phyloP scores from a whole-genome alignment of 2,329 filamentous ascomycete species.

The Botryosphaeria dothidea region DNA sequence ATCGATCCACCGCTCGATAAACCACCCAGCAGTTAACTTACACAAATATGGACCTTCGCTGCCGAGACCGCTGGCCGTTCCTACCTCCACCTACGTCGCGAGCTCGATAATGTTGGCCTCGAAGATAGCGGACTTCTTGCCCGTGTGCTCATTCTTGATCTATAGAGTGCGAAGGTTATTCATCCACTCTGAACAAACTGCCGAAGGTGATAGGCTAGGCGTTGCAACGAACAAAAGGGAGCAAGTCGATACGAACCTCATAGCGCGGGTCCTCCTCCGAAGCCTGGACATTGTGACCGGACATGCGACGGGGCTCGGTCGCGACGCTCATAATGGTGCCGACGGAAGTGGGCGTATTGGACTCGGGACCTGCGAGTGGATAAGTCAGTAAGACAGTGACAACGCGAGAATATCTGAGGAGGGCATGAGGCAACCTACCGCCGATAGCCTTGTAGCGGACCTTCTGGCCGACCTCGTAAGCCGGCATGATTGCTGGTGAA shows the following conservation, averaged over 20 bases:
- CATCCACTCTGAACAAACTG: not conserved
- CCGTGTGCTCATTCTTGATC: constrained; percentile 6
- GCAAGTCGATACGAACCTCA: not conserved
- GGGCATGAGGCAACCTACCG: not conserved
- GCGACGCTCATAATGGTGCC: not conserved
- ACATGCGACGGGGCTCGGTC: not conserved
- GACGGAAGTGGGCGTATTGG: not conserved
- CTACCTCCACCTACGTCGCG: not conserved
- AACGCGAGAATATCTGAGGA: not conserved
- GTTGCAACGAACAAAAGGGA: no score
- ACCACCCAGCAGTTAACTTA: no score
- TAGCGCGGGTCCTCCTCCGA: not conserved
- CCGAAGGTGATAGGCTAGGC: no score
- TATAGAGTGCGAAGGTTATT: not conserved
- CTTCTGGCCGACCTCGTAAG: not conserved
- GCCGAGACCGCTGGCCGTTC: not conserved
- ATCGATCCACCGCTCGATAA: no score
- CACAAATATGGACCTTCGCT: no score
- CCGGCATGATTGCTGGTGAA: not conserved
- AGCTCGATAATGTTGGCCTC: not conserved
- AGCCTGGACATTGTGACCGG: not conserved
- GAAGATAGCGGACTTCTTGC: not conserved
- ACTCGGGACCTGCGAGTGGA: not conserved
- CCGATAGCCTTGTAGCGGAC: constrained; percentile 15
- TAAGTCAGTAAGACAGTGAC: not conserved